These are phyloP conservation scores for Bruguiera sexangula DNA, from an alignment of 345 rosid species.

Conservation along the genomic window DNA sequence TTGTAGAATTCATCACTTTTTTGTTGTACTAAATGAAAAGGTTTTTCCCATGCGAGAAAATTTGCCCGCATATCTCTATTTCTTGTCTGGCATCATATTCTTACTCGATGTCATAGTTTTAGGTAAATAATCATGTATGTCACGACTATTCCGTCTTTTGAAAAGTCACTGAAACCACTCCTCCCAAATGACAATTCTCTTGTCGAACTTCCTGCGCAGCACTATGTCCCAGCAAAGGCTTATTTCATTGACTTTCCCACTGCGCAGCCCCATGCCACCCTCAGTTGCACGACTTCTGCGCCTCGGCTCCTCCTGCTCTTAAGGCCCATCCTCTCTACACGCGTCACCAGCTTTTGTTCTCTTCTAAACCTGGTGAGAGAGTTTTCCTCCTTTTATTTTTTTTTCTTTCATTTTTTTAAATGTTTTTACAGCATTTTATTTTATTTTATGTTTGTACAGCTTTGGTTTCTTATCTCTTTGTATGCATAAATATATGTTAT, in stretches of 20 bases:
- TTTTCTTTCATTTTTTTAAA: neutral
- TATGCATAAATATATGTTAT: too few relatives aligned
- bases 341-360: constrained; percentile 60
- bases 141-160: too few relatives aligned
- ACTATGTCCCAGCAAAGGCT: neutral
- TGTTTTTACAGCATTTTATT: neutral
- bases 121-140: too few relatives aligned
- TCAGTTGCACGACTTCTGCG: constrained; percentile 85
- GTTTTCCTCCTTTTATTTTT: neutral
- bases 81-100: too few relatives aligned
- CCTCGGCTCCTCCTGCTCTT: constrained; percentile 50
- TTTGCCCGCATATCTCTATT: too few relatives aligned
- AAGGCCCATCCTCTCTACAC: constrained; percentile 62
- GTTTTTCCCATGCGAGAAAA: too few relatives aligned
- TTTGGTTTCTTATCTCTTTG: too few relatives aligned
- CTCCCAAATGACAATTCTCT: neutral
- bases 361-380: constrained; percentile 53
- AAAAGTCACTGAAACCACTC: neutral
- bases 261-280: constrained; percentile 61
- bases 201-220: neutral
- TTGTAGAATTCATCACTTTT: too few relatives aligned
- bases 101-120: too few relatives aligned
- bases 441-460: neutral
- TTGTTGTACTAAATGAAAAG: too few relatives aligned
- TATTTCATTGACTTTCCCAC: constrained; percentile 44